A percentile compares a stretch with the other conserved stretches of the same genome.
These are phyloP conservation scores for Maudiozyma barnettii DNA, from an alignment of 805 yeast species.

Conservation along the genomic window DNA sequence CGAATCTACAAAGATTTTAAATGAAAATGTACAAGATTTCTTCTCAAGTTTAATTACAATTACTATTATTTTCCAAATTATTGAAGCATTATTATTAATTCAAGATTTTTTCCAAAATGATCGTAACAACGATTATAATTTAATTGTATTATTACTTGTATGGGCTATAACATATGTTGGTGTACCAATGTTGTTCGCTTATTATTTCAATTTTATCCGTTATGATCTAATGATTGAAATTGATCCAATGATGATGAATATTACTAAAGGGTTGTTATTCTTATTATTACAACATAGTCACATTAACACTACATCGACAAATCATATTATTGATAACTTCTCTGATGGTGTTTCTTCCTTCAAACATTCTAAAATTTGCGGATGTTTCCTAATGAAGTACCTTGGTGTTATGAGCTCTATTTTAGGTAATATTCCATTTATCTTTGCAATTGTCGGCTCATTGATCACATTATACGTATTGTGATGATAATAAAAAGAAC, in stretches of 20 bases:
- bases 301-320: not conserved
- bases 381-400: not conserved
- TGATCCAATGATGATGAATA: constrained; percentile 26
- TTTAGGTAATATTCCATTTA: constrained; percentile 3
- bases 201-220: constrained; percentile 26
- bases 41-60: constrained; percentile 19
- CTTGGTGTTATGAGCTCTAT: not conserved
- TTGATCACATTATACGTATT: constrained; percentile 4
- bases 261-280: constrained; percentile 17
- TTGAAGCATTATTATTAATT: constrained; percentile 14
- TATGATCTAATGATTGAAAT: constrained; percentile 20
- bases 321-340: constrained; percentile 3
- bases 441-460: constrained; percentile 3
- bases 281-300: constrained; percentile 10
- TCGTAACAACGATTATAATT: not conserved
- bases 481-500: not conserved
- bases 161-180: constrained; percentile 13
- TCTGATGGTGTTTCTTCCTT: not conserved
- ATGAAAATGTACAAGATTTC: constrained; percentile 20
- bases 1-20: constrained; percentile 10
- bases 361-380: not conserved
- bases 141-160: constrained; percentile 1
- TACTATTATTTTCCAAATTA: constrained; percentile 9
- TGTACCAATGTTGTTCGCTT: constrained; percentile 17
- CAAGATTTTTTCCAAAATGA: not conserved